Evolutionary conservation across 768 basidiomycete genomes (phyloP), one percentile per base, ranked within the genome.

Genomic region (Pholiota conissans): DNA sequence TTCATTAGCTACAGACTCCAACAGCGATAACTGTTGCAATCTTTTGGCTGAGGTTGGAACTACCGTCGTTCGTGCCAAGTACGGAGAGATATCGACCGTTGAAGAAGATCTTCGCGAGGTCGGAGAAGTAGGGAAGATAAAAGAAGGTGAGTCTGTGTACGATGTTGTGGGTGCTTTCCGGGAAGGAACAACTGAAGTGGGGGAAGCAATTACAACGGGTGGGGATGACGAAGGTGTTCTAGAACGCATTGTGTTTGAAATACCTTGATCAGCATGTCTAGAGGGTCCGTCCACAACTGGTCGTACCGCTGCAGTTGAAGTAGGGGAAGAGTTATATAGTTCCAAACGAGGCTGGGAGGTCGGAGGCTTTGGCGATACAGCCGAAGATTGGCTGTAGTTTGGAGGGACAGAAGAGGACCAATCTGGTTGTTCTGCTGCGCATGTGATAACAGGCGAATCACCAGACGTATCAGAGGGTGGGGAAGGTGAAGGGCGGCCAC

Each of bases 1-100:
- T 68, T 92, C 89, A 63, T 86, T 84, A 0, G 85, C 88, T 32
- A 91, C 84, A 13, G 82, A 76, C 67, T 91, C 89, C 10, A 90
- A 74, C 58, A 91, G 74, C 2, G 89, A 89, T 24, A 88, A 76
- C 62, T 86, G 90, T 69, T 84, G 84, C 69, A 90, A 69, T 56
- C 79, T 82, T 67, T 85, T 88, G 13, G 84, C 80, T 29, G 85
- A 84, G 3, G 79, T 73, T 7, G 84, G 80, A 9, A 84, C 72
- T 59, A 82, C 85, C 24, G 73, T 69, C 6, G 82, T 73, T 53
- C 81, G 80, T 9, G 83, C 74, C 51, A 90, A 72, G 67, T 90
- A 90, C 0, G 89, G 87, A 6, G 87, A 88, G 55, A 89, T 83
- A 64, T 89, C 87, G 13, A 86, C 81, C 20, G 81, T 80, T 34